Evolutionary conservation across 1,284 basidiomycete species (phyloP).

Genomic region (Ceratobasidium sp.): DNA sequence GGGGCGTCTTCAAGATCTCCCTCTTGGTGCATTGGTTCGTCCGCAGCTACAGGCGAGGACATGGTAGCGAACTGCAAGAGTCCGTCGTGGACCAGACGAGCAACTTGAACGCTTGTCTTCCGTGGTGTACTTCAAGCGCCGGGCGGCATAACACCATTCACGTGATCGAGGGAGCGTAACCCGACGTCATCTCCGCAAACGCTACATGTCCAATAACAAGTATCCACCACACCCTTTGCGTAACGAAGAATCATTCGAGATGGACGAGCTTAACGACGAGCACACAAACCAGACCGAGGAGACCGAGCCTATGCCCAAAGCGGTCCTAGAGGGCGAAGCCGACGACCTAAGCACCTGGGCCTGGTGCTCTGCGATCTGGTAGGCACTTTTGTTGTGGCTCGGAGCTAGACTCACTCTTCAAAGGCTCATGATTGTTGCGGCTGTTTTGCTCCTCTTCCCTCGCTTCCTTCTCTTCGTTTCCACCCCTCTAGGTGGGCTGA

Average conservation of each 20-base stretch:
- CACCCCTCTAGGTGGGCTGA: slow-evolving; percentile 32
- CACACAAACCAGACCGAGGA: background rate
- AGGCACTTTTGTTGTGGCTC: background rate
- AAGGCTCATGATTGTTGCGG: slow-evolving; percentile 40
- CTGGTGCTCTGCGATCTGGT: slow-evolving; percentile 30
- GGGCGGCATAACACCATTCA: background rate
- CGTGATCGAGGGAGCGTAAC: background rate
- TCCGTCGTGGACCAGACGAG: slow-evolving; percentile 17
- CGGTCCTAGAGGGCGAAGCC: slow-evolving; percentile 21
- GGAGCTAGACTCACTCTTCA: background rate
- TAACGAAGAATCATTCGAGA: slow-evolving; percentile 33
- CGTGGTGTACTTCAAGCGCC: slow-evolving; percentile 20
- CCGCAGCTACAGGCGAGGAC: slow-evolving; percentile 20
- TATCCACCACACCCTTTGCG: slow-evolving; percentile 9
- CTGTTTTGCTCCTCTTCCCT: slow-evolving; percentile 44
- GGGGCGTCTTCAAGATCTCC: slow-evolving; percentile 31
- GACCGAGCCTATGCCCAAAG: slow-evolving; percentile 15
- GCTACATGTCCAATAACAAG: slow-evolving; percentile 2
- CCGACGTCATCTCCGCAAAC: slow-evolving; percentile 14
- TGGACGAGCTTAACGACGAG: slow-evolving; percentile 18
- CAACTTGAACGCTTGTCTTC: slow-evolving; percentile 20
- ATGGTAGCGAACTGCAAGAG: slow-evolving; percentile 22
- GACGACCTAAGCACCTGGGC: slow-evolving; percentile 30
- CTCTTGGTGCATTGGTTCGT: slow-evolving; percentile 7
- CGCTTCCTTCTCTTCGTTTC: slow-evolving; percentile 44